A percentile compares a stretch with the other conserved stretches of the same genome.
Conservation (phyloP, 108 stramenopile species). For the Parmales sp. region DNA sequence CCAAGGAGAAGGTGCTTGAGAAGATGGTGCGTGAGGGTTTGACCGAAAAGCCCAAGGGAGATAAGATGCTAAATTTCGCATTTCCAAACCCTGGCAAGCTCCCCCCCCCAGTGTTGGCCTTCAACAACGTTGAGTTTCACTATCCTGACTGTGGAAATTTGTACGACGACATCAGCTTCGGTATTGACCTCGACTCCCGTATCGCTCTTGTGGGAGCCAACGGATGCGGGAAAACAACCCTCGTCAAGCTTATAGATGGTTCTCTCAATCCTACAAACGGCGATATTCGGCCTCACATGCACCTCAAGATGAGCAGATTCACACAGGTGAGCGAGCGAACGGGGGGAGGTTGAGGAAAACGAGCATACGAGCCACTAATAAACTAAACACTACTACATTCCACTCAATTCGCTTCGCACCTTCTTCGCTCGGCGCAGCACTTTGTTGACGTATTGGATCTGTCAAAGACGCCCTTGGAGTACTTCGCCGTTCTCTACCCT, state of each 20-base stretch:
- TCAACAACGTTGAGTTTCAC: constrained; percentile 89
- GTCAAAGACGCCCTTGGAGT: constrained; percentile 87
- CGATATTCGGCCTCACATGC: constrained; percentile 89
- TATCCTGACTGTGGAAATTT: constrained; percentile 89
- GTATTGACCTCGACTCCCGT: constrained; percentile 94
- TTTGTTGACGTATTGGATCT: constrained; percentile 95
- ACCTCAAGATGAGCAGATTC: constrained; percentile 87
- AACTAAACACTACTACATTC: too few relatives aligned
- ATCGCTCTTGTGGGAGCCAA: constrained; percentile 92
- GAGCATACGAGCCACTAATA: too few relatives aligned
- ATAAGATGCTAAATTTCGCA: constrained; percentile 85
- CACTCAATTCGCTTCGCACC: too few relatives aligned
- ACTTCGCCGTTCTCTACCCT: constrained; percentile 73
- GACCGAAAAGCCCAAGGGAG: constrained; percentile 88
- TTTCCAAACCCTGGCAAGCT: constrained; percentile 88
- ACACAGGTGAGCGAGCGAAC: too few relatives aligned
- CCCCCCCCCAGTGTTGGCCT: constrained; percentile 94
- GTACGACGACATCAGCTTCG: constrained; percentile 86
- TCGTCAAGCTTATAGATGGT: constrained; percentile 86
- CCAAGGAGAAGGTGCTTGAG: constrained; percentile 74
- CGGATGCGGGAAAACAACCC: constrained; percentile 72
- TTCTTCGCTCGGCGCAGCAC: too few relatives aligned
- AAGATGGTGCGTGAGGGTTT: constrained; percentile 94
- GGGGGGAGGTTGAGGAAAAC: too few relatives aligned
- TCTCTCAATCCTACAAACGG: constrained; percentile 82